Evolutionary conservation across 257 asterid genomes (phyloP).

Genomic region (Scutellaria minor): DNA sequence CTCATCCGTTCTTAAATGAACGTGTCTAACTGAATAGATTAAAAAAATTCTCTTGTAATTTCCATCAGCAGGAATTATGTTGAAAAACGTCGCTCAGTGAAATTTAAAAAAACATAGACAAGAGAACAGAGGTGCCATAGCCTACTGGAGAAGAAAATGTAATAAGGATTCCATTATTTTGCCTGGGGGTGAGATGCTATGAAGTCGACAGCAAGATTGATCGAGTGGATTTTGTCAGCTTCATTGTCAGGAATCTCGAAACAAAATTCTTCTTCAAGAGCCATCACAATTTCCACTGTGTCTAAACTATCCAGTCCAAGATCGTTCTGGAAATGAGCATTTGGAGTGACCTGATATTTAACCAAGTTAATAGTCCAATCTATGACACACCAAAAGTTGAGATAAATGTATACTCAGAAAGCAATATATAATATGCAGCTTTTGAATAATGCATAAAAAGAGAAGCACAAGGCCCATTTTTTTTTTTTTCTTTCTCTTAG

Average conservation of each 20-base stretch:
- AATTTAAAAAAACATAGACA: background rate
- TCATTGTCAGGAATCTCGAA: slow-evolving; percentile 57
- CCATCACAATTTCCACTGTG: slow-evolving; percentile 54
- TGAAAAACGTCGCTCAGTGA: background rate
- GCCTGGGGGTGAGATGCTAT: slow-evolving; percentile 56
- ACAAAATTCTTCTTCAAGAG: slow-evolving; percentile 52
- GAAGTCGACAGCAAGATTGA: slow-evolving; percentile 52
- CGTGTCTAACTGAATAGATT: background rate
- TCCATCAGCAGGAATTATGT: background rate
- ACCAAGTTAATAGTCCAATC: too few species aligned
- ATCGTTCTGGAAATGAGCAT: slow-evolving; percentile 53
- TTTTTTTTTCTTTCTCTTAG: too few species aligned
- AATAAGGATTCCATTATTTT: slow-evolving; percentile 29
- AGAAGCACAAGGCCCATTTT: too few species aligned
- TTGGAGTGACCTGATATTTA: slow-evolving; percentile 42
- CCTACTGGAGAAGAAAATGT: slow-evolving; percentile 26
- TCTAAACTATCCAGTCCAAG: slow-evolving; percentile 54
- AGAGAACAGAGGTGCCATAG: background rate
- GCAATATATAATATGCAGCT: too few species aligned
- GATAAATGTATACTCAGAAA: too few species aligned
- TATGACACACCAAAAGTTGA: too few species aligned
- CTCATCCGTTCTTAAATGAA: background rate
- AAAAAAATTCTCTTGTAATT: background rate
- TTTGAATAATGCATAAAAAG: too few species aligned
- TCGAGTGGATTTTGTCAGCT: slow-evolving; percentile 51